Evolutionary conservation across 805 yeast genomes (phyloP).

Genomic region (Starmerella sp.): DNA sequence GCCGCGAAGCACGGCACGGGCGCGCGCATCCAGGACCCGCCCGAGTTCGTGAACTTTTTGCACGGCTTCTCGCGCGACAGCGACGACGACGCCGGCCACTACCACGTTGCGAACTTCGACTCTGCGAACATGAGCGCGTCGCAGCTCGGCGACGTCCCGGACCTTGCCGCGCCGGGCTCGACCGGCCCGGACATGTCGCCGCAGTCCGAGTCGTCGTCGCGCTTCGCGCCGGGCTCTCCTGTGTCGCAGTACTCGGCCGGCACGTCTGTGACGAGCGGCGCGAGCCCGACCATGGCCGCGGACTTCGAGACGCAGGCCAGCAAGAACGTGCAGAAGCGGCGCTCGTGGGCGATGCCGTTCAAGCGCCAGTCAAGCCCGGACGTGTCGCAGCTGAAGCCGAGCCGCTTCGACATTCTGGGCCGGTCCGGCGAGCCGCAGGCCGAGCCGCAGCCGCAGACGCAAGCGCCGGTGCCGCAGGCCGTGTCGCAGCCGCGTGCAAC

Average conservation of each 20-base stretch:
- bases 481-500: neutral
- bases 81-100: constrained; percentile 21
- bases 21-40: constrained; percentile 44
- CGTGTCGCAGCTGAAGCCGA: constrained; percentile 11
- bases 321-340: constrained; percentile 16
- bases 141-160: constrained; percentile 5
- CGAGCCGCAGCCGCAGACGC: neutral
- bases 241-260: constrained; percentile 4
- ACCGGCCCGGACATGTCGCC: neutral
- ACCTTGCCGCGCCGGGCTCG: neutral
- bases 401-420: neutral
- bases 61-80: constrained; percentile 33
- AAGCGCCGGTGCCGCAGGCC: neutral
- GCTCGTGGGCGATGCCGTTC: constrained; percentile 38
- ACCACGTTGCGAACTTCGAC: constrained; percentile 30
- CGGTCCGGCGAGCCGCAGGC: neutral
- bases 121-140: neutral
- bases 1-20: constrained; percentile 54
- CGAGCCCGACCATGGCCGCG: constrained; percentile 1
- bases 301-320: neutral
- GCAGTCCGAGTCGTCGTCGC: neutral
- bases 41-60: constrained; percentile 52
- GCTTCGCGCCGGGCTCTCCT: neutral
- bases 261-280: constrained; percentile 4
- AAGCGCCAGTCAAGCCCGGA: constrained; percentile 31